Evolutionary conservation across 495 filamentous ascomycete genomes (phyloP).

Genomic region (Aspergillus sclerotiicarbonarius): DNA sequence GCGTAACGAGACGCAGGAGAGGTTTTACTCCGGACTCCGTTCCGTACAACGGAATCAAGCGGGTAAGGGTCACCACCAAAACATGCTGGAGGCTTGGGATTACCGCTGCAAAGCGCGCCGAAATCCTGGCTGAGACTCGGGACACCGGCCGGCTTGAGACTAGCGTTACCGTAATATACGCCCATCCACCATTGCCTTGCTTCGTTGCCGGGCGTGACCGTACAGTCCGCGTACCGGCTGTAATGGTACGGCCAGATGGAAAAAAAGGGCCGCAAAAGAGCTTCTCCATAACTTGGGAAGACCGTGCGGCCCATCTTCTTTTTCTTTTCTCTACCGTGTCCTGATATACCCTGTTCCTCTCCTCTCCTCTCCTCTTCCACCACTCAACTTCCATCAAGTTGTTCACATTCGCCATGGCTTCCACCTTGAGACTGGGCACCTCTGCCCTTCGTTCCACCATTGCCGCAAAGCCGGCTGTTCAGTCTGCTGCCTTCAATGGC

Average conservation of each 20-base stretch:
- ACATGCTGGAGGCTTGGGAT: not conserved
- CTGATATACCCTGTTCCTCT: slow-evolving; percentile 5
- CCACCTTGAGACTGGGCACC: slow-evolving; percentile 72
- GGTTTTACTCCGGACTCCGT: slow-evolving; percentile 10
- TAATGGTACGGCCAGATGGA: slow-evolving; percentile 39
- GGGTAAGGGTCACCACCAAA: slow-evolving; percentile 10
- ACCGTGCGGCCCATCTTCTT: slow-evolving; percentile 22
- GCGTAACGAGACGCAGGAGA: not conserved
- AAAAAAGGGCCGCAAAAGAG: slow-evolving; percentile 33
- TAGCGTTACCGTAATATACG: slow-evolving; percentile 24
- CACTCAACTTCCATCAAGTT: slow-evolving; percentile 29
- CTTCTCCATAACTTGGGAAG: slow-evolving; percentile 17
- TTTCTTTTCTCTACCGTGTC: slow-evolving; percentile 16
- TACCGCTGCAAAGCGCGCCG: slow-evolving; percentile 11
- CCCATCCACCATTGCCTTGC: slow-evolving; percentile 12
- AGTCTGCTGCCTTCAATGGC: slow-evolving; percentile 74
- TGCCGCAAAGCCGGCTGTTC: slow-evolving; percentile 58
- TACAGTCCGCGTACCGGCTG: slow-evolving; percentile 37
- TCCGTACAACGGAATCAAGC: slow-evolving; percentile 22
- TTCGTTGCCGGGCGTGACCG: slow-evolving; percentile 22
- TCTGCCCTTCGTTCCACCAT: slow-evolving; percentile 71
- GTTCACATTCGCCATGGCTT: slow-evolving; percentile 62
- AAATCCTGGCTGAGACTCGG: slow-evolving; percentile 15
- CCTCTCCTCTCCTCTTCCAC: slow-evolving; percentile 28
- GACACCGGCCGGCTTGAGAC: slow-evolving; percentile 18